Evolutionary conservation across 2,329 filamentous ascomycete genomes (phyloP), one percentile per base, ranked within the genome.

Genomic region (Hypoxylon sp.): DNA sequence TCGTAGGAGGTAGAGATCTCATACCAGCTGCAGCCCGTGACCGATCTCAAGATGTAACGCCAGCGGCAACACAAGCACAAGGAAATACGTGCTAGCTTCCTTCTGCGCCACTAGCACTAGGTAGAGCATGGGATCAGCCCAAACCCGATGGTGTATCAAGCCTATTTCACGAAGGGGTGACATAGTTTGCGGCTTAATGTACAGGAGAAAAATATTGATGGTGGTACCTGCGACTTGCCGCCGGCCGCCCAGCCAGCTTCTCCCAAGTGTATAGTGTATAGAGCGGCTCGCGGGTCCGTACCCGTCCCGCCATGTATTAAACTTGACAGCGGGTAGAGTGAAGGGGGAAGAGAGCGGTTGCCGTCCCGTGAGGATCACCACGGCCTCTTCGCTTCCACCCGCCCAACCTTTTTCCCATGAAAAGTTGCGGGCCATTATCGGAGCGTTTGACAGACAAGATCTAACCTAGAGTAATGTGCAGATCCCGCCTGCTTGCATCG

Each of bases 381-480:
- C 37, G 37, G 16, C 37, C 37, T 21, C 7, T 41, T 41, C 16
- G 37, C 37, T 41, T 21, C 37, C 23, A 47, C 45, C 45, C 39
- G 14, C n/a, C 23, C 45, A 21, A 14, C 30, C 48, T 3, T 46
- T 43, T 51, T 25, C 47, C 14, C 29, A 11, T 19, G 34, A 8
- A 23, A 12, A 12, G 11, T 23, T n/a, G 12, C 21, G 16, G 16
- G 21, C 19, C 21, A 46, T 39, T 29, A 34, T 55, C 32, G 37
- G 59, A 41, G 41, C 55, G 63, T 64, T 59, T 58, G 65, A 67
- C 64, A 64, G 68, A 68, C 64, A 58, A 73, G 61, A 74, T 64
- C 58, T 62, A 72, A 74, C 73, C 70, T 73, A 64, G 65, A 70
- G 70, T 69, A 70, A 64, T 46, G 65, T 68, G 70, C 60, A 72